These are phyloP conservation scores for Clarkia xantiana DNA, from an alignment of 345 rosid species.

Conservation along the genomic window DNA sequence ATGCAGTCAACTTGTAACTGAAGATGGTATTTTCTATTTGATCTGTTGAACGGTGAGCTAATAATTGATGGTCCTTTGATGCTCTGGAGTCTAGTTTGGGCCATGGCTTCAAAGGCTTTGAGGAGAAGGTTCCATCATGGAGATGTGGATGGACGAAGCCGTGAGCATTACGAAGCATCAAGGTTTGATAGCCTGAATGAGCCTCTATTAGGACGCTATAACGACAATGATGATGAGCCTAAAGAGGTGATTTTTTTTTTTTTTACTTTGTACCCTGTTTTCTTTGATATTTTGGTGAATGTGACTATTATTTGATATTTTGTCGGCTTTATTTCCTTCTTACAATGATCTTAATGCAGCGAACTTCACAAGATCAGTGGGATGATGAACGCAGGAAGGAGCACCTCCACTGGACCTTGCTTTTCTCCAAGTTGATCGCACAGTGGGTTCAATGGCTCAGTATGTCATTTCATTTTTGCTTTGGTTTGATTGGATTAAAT, in stretches of 20 bases:
- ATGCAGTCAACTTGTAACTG: too few relatives aligned
- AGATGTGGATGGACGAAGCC: constrained; percentile 48
- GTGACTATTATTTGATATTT: not conserved
- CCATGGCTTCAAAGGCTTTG: constrained; percentile 43
- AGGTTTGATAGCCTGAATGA: constrained; percentile 44
- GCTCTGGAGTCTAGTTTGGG: not conserved
- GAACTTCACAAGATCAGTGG: constrained; percentile 37
- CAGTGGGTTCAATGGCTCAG: constrained; percentile 99
- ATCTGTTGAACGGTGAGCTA: not conserved
- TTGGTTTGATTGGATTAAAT: not conserved
- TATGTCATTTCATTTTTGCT: constrained; percentile 15
- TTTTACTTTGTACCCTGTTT: too few relatives aligned
- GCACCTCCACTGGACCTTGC: constrained; percentile 51
- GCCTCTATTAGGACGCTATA: constrained; percentile 41
- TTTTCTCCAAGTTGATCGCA: constrained; percentile 54
- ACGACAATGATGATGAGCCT: constrained; percentile 16
- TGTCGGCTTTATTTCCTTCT: not conserved
- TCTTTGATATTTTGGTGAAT: not conserved
- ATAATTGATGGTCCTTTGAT: not conserved
- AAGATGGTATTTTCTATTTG: too few relatives aligned
- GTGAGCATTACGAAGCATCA: constrained; percentile 41
- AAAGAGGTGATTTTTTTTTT: constrained; percentile 20
- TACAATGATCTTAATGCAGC: constrained; percentile 15
- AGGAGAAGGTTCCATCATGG: constrained; percentile 73
- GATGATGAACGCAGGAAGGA: constrained; percentile 53